Percentiles rank a stretch among this genome's conserved stretches.
These are phyloP conservation scores for Asterionellopsis glacialis DNA, from an alignment of 108 stramenopile genomes.

Conservation along the genomic window DNA sequence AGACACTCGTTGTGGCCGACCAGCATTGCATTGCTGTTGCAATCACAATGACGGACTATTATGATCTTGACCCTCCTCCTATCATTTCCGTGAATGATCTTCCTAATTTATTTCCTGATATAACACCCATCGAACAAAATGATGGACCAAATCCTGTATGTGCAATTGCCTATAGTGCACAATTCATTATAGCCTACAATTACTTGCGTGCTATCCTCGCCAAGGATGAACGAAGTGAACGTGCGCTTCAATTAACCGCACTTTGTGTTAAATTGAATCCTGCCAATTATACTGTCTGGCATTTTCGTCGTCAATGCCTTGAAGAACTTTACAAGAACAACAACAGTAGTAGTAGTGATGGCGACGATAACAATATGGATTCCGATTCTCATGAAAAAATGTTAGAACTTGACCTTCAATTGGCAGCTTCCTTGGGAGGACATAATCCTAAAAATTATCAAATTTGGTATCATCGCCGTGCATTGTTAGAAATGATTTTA, in stretches of 20 bases:
- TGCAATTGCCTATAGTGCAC: slow-evolving; percentile 79
- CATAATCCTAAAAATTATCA: slow-evolving; percentile 99
- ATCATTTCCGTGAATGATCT: slow-evolving; percentile 12
- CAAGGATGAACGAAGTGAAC: slow-evolving; percentile 60
- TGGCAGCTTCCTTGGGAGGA: slow-evolving; percentile 79
- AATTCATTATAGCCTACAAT: slow-evolving; percentile 78
- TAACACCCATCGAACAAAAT: slow-evolving; percentile 86
- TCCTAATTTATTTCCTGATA: slow-evolving; percentile 46
- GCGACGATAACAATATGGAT: slow-evolving; percentile 1
- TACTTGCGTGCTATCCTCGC: slow-evolving; percentile 81
- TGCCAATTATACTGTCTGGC: slow-evolving; percentile 98
- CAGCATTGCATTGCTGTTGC: no score
- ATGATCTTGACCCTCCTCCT: no score
- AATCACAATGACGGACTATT: no score
- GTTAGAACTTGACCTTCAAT: slow-evolving; percentile 57
- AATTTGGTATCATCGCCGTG: slow-evolving; percentile 96
- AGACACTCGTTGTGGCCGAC: no score
- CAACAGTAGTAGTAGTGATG: neutral
- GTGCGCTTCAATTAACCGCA: slow-evolving; percentile 79
- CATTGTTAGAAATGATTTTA: slow-evolving; percentile 58
- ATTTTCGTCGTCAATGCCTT: slow-evolving; percentile 82
- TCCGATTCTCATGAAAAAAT: slow-evolving; percentile 2
- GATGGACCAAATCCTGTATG: slow-evolving; percentile 89
- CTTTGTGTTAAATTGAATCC: slow-evolving; percentile 85
- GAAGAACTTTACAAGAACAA: slow-evolving; percentile 23